A percentile compares a stretch with the other conserved stretches of the same genome.
Conservation (phyloP, 768 basidiomycete species). For the Crepidotus variabilis region DNA sequence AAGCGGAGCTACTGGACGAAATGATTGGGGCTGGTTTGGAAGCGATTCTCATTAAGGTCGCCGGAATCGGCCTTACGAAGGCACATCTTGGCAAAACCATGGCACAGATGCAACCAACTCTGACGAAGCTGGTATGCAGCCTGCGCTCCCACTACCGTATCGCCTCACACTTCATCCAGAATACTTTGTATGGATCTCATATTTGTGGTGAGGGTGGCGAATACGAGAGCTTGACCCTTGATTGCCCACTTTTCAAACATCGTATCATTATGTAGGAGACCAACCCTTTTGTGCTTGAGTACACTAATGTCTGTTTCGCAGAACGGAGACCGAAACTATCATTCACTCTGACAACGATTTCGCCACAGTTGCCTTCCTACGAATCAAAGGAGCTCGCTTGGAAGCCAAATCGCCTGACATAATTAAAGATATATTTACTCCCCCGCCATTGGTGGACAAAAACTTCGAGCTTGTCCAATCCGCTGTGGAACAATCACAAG, state of each 20-base stretch:
- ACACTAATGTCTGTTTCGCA: slow-evolving; percentile 21
- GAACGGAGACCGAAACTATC: slow-evolving; percentile 63
- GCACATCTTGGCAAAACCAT: slow-evolving; percentile 80
- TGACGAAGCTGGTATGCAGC: slow-evolving; percentile 63
- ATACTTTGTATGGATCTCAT: slow-evolving; percentile 81
- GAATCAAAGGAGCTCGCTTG: slow-evolving; percentile 67
- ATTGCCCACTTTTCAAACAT: slow-evolving; percentile 84
- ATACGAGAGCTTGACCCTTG: slow-evolving; percentile 91
- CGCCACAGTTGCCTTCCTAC: slow-evolving; percentile 88
- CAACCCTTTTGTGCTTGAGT: neutral
- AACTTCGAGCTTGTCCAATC: slow-evolving; percentile 26
- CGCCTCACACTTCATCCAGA: slow-evolving; percentile 37
- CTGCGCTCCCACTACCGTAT: neutral
- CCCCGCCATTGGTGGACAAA: slow-evolving; percentile 53
- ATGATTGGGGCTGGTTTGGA: slow-evolving; percentile 82
- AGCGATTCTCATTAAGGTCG: slow-evolving; percentile 90
- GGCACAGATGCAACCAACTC: slow-evolving; percentile 65
- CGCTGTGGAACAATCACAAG: slow-evolving; percentile 10
- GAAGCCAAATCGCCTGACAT: slow-evolving; percentile 40
- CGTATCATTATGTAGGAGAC: slow-evolving; percentile 63
- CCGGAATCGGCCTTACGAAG: slow-evolving; percentile 82
- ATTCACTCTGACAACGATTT: slow-evolving; percentile 80
- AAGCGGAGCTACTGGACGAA: slow-evolving; percentile 77
- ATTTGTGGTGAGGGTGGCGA: slow-evolving; percentile 98
- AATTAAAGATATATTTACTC: slow-evolving; percentile 19